Conservation (phyloP, 176 grass and related monocot species). For the Ensete ventricosum region DNA sequence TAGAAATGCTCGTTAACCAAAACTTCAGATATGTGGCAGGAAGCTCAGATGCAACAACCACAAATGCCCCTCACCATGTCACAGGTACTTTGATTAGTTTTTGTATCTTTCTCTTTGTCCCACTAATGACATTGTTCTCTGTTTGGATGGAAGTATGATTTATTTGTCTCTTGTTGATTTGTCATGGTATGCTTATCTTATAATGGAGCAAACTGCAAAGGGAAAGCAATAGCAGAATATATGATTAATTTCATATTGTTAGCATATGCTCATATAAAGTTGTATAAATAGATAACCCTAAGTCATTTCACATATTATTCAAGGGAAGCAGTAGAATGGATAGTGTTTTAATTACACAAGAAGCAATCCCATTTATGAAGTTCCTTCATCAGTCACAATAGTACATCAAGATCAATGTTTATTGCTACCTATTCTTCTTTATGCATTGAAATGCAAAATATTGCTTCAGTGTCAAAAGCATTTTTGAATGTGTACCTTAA, state of each 20-base stretch:
- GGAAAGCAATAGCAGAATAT: neutral
- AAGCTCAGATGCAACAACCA: constrained; percentile 84
- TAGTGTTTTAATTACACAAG: too few species aligned
- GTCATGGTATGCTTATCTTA: neutral
- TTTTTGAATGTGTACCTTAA: neutral
- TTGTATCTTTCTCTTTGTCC: neutral
- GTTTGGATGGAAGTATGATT: neutral
- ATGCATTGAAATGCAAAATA: neutral
- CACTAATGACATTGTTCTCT: constrained; percentile 5
- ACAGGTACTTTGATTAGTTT: constrained; percentile 41
- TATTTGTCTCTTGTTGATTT: neutral
- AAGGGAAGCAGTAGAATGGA: neutral
- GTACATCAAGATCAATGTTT: neutral
- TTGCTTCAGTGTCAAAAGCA: neutral
- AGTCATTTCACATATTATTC: neutral
- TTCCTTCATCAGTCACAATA: neutral
- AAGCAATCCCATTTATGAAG: neutral
- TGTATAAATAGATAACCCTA: neutral
- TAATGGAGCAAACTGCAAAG: neutral
- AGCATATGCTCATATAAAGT: neutral
- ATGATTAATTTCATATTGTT: neutral
- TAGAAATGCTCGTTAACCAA: constrained; percentile 27
- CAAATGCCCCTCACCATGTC: constrained; percentile 93
- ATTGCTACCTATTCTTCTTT: neutral
- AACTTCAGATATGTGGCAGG: constrained; percentile 69